phyloP scores from a whole-genome alignment of 2,329 filamentous ascomycete genomes.

The Cercospora sesami region DNA sequence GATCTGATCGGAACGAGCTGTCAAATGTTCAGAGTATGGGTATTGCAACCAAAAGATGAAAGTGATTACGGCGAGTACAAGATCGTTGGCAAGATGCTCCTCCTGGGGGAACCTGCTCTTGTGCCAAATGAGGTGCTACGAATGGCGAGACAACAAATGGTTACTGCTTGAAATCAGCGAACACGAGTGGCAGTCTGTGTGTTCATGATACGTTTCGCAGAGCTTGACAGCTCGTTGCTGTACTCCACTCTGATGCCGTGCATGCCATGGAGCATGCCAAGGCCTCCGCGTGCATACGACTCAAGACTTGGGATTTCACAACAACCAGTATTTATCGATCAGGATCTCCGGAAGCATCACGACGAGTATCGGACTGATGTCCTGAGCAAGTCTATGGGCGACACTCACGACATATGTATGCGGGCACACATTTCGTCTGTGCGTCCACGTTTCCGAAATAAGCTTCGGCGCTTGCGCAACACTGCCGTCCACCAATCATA shows the following conservation, averaged over 20 bases:
- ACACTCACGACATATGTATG: not conserved
- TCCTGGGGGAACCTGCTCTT: not conserved
- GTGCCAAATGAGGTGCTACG: not conserved
- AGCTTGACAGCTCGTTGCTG: not conserved
- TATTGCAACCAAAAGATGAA: not conserved
- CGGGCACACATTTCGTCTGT: constrained; percentile 6
- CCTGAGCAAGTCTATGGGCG: not conserved
- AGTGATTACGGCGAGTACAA: not conserved
- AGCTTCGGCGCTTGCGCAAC: constrained; percentile 3
- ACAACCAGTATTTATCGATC: not conserved
- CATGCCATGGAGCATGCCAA: not conserved
- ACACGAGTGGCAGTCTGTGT: not conserved
- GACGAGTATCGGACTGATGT: not conserved
- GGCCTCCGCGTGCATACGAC: not conserved
- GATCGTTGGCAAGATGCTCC: constrained; percentile 9
- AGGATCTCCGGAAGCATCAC: not conserved
- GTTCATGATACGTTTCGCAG: not conserved
- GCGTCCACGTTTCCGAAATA: constrained; percentile 1
- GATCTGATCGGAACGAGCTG: not conserved
- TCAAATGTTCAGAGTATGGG: not conserved
- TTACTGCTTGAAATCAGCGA: not conserved
- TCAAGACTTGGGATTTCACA: not conserved
- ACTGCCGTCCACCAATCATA: not conserved
- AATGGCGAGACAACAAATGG: not conserved
- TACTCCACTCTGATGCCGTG: not conserved